Evolutionary conservation across 1,139 yeast species (phyloP), one percentile per base, ranked within the genome.

Genomic region (Hanseniaspora uvarum): DNA sequence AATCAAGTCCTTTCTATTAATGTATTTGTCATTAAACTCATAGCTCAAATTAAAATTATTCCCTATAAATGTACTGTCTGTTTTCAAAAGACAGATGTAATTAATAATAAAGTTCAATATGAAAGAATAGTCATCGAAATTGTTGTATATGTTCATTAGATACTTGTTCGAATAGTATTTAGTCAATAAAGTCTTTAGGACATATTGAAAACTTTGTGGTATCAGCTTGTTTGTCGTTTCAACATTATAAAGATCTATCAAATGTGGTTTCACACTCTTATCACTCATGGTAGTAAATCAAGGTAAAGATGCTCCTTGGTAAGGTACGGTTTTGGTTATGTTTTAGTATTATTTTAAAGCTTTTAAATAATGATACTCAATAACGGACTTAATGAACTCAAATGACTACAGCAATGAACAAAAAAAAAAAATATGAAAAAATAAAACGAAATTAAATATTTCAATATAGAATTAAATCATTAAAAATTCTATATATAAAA

Each of bases 111-210:
- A 11, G 19, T 36, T 37, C 2, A 37, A 5, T 6, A 16, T 14
- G 2, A 50, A 34, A 2, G 33, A 6, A 11, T 33, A n/a, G 21
- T 50, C 53, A 14, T 50, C 49, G 21, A 50, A 50, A 26, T 37
- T 50, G 38, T 36, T 50, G 33, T 50, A 44, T 16, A 50, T 7
- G 6, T 26, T 19, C 53, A 50, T 43, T 5, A 43, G 11, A 11
- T 7, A 28, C 18, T 50, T 50, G 26, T 43, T 50, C n/a, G 53
- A 50, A 16, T 50, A 46, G 14, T 50, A 50, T 3, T 50, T 44
- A 11, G 44, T 50, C 12, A 50, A 4, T 2, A 43, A 16, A 16
- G 46, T 44, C n/a, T 28, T 36, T 4, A 50, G 23, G 2, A 50
- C 14, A 24, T 50, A 50, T 10, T 37, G 39, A 12, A 37, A 19